Evolutionary conservation across 306 rosid genomes (phyloP).

Genomic region (Rosa rugosa): DNA sequence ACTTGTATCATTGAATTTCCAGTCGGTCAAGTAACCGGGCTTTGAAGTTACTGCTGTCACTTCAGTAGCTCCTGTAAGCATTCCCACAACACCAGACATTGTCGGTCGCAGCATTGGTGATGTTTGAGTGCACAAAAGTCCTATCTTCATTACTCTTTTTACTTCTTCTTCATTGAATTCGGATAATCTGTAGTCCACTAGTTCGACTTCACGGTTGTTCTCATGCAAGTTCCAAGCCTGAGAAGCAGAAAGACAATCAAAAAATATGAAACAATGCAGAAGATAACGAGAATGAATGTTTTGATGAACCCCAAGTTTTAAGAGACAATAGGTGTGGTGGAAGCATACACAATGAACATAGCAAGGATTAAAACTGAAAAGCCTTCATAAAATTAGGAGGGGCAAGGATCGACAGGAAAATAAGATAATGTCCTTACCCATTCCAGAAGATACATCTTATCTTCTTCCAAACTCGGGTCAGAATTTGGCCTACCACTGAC

Average conservation of each 20-base stretch:
- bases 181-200: slow-evolving; percentile 47
- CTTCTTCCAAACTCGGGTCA: slow-evolving; percentile 56
- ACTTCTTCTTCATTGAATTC: slow-evolving; percentile 47
- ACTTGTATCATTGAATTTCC: slow-evolving; percentile 54
- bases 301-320: not conserved
- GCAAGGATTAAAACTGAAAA: not conserved
- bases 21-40: slow-evolving; percentile 68
- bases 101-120: slow-evolving; percentile 55
- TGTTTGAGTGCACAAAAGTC: slow-evolving; percentile 65
- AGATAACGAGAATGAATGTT: not conserved
- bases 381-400: not conserved
- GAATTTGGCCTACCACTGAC: slow-evolving; percentile 74
- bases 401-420: not conserved
- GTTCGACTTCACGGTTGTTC: slow-evolving; percentile 33
- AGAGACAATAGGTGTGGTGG: not conserved
- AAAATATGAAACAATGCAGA: not conserved
- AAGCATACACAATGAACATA: not conserved
- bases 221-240: slow-evolving; percentile 77
- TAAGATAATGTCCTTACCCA: slow-evolving; percentile 47
- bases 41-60: slow-evolving; percentile 46
- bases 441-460: slow-evolving; percentile 66
- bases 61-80: slow-evolving; percentile 67
- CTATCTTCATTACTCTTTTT: slow-evolving; percentile 44
- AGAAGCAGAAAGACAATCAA: not conserved
- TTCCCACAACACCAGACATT: slow-evolving; percentile 74